Evolutionary conservation across 2,329 filamentous ascomycete genomes (phyloP).

Genomic region (Grosmannia serpens): DNA sequence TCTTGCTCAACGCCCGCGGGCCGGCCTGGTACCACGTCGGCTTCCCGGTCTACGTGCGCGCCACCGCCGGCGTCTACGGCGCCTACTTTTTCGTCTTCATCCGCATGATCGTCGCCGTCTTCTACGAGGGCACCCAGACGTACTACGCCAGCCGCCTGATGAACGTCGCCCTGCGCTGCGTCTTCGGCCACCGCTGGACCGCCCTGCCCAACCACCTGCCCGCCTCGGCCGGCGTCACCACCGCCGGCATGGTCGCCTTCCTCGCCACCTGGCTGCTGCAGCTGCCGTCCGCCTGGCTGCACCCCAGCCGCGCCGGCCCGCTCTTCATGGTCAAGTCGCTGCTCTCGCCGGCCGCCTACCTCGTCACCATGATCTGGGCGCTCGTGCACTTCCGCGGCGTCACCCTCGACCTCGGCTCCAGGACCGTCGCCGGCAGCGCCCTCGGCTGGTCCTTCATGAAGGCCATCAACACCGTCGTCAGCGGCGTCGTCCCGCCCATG

Average conservation of each 20-base stretch:
- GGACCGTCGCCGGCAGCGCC: too few species aligned
- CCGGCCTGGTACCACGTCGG: constrained; percentile 10
- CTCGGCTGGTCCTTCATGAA: too few species aligned
- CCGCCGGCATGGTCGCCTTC: too few species aligned
- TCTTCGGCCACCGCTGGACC: constrained; percentile 11
- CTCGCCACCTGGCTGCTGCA: too few species aligned
- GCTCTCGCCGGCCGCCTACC: too few species aligned
- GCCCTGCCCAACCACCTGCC: too few species aligned
- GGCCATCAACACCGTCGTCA: constrained; percentile 20
- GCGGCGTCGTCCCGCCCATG: constrained; percentile 9
- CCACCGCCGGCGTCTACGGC: constrained; percentile 8
- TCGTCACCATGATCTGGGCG: too few species aligned
- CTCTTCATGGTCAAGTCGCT: too few species aligned
- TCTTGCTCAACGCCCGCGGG: constrained; percentile 6
- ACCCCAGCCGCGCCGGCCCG: too few species aligned
- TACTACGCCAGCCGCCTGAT: constrained; percentile 10
- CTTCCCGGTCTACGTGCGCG: constrained; percentile 6
- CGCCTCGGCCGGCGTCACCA: too few species aligned
- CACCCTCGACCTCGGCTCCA: constrained; percentile 11
- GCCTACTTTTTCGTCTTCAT: constrained; percentile 8
- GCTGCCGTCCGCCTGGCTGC: too few species aligned
- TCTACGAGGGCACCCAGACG: constrained; percentile 10
- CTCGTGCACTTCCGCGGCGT: constrained; percentile 25
- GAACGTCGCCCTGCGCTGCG: constrained; percentile 9
- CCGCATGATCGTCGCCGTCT: constrained; percentile 8